These are phyloP conservation scores for Neopestalotiopsis clavispora DNA, from an alignment of 2,329 filamentous ascomycete species.

Conservation along the genomic window DNA sequence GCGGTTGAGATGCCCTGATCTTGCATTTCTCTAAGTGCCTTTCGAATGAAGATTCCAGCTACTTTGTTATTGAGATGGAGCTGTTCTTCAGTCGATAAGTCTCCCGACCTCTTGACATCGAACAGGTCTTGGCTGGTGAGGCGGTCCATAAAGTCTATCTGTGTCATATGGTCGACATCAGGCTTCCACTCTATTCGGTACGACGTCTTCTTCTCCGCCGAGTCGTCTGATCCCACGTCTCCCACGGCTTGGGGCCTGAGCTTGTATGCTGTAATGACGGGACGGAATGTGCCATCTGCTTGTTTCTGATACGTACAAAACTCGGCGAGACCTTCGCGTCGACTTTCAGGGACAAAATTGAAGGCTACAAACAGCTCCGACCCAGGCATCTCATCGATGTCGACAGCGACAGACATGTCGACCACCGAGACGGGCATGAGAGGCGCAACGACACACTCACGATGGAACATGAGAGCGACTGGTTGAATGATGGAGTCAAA, in stretches of 20 bases:
- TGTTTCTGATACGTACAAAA: slow-evolving; percentile 19
- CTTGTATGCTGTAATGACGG: slow-evolving; percentile 14
- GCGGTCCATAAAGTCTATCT: slow-evolving; percentile 10
- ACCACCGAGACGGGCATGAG: slow-evolving; percentile 20
- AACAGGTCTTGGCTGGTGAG: slow-evolving; percentile 4
- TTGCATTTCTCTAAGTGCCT: slow-evolving; percentile 9
- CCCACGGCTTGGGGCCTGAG: slow-evolving; percentile 14
- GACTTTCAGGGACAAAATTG: slow-evolving; percentile 12
- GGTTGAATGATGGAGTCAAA: slow-evolving; percentile 19
- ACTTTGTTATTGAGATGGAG: slow-evolving; percentile 18
- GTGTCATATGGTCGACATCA: slow-evolving; percentile 18
- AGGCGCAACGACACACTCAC: slow-evolving; percentile 18
- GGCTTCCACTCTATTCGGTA: slow-evolving; percentile 20
- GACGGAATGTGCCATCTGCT: slow-evolving; percentile 14
- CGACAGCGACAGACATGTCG: slow-evolving; percentile 18
- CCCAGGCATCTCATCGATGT: slow-evolving; percentile 16
- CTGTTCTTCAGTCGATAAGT: not conserved
- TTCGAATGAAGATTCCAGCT: slow-evolving; percentile 20
- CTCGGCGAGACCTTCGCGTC: slow-evolving; percentile 7
- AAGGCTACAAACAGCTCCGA: slow-evolving; percentile 21
- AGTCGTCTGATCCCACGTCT: not conserved
- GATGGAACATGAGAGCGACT: slow-evolving; percentile 10
- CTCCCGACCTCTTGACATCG: not conserved
- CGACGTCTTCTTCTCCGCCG: slow-evolving; percentile 18
- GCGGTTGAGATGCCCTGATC: slow-evolving; percentile 7